phyloP scores from a whole-genome alignment of 2,329 filamentous ascomycete species.

The Sodiomyces alkalinus region DNA sequence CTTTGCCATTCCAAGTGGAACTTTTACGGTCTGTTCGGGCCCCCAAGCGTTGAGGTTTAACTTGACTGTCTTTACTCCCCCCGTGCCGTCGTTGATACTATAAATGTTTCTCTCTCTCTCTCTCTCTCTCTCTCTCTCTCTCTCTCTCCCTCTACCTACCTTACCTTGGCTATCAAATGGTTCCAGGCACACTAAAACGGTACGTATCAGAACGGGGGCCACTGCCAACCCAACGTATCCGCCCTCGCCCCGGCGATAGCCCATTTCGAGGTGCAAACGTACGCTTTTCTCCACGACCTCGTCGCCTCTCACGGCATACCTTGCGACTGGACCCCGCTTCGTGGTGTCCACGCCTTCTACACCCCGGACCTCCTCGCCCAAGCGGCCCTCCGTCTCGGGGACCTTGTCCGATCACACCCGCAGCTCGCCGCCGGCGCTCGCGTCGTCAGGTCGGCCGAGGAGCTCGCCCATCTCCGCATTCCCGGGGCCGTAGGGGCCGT shows the following conservation, averaged over 20 bases:
- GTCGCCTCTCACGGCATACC: constrained; percentile 41
- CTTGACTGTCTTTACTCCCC: no score
- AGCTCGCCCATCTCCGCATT: constrained; percentile 37
- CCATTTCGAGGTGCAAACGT: constrained; percentile 59
- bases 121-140: no score
- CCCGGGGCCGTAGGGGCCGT: constrained; percentile 46
- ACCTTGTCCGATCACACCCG: constrained; percentile 34
- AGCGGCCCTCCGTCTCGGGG: constrained; percentile 32
- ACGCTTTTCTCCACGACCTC: constrained; percentile 40
- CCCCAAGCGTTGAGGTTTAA: no score
- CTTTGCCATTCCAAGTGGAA: no score
- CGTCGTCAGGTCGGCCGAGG: constrained; percentile 21
- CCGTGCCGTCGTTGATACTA: no score
- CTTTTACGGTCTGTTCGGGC: no score
- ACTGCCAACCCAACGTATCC: constrained; percentile 62
- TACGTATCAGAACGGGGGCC: constrained; percentile 55
- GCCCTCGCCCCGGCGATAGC: constrained; percentile 42
- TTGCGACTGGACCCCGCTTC: constrained; percentile 53
- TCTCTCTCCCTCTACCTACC: not conserved
- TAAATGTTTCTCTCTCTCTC: no score
- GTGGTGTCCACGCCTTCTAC: constrained; percentile 50
- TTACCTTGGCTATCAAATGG: not conserved
- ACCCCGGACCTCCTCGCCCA: constrained; percentile 36
- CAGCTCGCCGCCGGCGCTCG: constrained; percentile 35
- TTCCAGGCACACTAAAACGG: not conserved